These are phyloP conservation scores for Cyberlindnera mrakii DNA, from an alignment of 805 yeast species.

Conservation along the genomic window DNA sequence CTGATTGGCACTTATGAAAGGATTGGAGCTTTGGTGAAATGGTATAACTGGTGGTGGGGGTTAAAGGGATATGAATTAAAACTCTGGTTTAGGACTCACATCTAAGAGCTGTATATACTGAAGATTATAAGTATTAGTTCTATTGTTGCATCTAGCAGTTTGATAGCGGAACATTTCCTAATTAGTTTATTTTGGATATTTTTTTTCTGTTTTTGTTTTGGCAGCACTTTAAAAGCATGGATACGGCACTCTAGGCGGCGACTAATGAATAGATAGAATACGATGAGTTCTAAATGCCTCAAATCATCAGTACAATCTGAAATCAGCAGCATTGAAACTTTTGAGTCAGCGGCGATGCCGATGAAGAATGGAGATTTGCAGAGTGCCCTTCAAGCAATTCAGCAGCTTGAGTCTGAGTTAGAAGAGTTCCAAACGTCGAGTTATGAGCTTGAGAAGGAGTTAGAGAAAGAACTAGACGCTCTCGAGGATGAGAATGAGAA, in stretches of 20 bases:
- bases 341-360: slow-evolving; percentile 12
- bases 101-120: not conserved
- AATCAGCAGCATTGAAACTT: not conserved
- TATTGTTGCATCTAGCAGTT: too few relatives aligned
- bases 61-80: slow-evolving; percentile 1
- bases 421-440: slow-evolving; percentile 38
- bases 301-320: too few relatives aligned
- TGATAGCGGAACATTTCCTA: too few relatives aligned
- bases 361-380: slow-evolving; percentile 24
- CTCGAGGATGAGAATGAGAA: slow-evolving; percentile 21
- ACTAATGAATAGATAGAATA: too few relatives aligned
- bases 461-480: slow-evolving; percentile 36
- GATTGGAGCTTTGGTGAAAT: slow-evolving; percentile 1
- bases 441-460: slow-evolving; percentile 37
- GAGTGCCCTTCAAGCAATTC: slow-evolving; percentile 30
- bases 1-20: not conserved
- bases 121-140: too few relatives aligned
- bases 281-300: too few relatives aligned
- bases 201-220: too few relatives aligned
- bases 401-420: slow-evolving; percentile 35
- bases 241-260: too few relatives aligned
- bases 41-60: slow-evolving; percentile 4
- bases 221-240: too few relatives aligned
- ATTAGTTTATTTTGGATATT: too few relatives aligned
- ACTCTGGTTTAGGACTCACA: not conserved